Evolutionary conservation across 2,329 filamentous ascomycete species (phyloP).

Genomic region (Sporothrix brasiliensis): DNA sequence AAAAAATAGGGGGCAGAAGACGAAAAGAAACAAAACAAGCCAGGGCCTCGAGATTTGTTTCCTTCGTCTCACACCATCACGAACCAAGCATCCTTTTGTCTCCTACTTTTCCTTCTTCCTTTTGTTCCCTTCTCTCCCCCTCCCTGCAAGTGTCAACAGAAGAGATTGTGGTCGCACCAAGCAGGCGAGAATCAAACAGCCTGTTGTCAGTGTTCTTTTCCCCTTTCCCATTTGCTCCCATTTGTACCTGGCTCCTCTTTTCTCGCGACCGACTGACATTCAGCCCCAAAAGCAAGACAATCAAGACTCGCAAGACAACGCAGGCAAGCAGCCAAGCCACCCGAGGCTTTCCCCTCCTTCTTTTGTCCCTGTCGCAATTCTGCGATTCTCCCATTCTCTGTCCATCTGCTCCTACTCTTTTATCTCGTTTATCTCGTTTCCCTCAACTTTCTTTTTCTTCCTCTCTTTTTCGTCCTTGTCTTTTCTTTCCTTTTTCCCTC

Average conservation of each 20-base stretch:
- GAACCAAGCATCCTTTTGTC: too few relatives aligned
- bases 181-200: not conserved
- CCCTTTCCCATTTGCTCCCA: not conserved
- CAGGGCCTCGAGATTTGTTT: not conserved
- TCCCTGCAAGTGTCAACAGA: not conserved
- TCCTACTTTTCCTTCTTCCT: not conserved
- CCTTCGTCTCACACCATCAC: not conserved
- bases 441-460: not conserved
- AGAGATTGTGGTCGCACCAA: not conserved
- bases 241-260: not conserved
- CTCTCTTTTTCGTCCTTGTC: not conserved
- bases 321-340: conserved; percentile 15
- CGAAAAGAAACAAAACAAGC: not conserved
- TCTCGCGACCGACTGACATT: conserved; percentile 13
- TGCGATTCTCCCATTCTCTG: not conserved
- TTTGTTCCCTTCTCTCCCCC: not conserved
- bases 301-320: not conserved
- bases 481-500: not conserved
- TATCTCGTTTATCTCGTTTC: not conserved
- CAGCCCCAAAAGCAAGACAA: conserved; percentile 24
- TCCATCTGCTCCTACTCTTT: not conserved
- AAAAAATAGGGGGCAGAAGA: not conserved
- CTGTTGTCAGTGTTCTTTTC: not conserved
- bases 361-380: not conserved
- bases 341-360: conserved; percentile 18